phyloP scores from a whole-genome alignment of 1,139 yeast genomes.

The Pichia sp. region DNA sequence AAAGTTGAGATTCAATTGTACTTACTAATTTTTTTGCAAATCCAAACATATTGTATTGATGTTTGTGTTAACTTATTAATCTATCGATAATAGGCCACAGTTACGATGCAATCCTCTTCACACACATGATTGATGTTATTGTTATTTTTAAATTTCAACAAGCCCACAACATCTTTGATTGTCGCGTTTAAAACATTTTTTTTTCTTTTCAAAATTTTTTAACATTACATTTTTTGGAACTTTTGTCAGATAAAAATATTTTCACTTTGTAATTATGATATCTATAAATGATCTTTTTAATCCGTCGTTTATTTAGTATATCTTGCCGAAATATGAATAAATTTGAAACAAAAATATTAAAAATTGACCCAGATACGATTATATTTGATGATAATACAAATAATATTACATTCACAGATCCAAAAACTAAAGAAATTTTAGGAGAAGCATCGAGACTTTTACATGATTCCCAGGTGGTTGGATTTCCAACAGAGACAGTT shows the following conservation, averaged over 20 bases:
- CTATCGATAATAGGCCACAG: too few species aligned
- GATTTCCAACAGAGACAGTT: slow-evolving; percentile 95
- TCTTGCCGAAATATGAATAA: slow-evolving; percentile 1
- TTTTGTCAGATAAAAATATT: too few species aligned
- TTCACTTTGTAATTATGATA: not conserved
- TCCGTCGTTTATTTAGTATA: slow-evolving; percentile 4
- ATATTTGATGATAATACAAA: slow-evolving; percentile 31
- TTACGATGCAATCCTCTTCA: too few species aligned
- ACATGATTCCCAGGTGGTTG: slow-evolving; percentile 57
- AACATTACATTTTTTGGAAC: too few species aligned
- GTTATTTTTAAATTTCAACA: too few species aligned
- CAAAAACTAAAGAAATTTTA: slow-evolving; percentile 44
- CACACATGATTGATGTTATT: too few species aligned
- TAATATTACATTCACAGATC: slow-evolving; percentile 37
- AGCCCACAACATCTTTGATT: too few species aligned
- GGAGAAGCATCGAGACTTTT: slow-evolving; percentile 54
- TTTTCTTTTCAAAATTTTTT: too few species aligned
- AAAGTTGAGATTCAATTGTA: slow-evolving; percentile 48
- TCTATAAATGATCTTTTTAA: not conserved
- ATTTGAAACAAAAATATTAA: slow-evolving; percentile 35
- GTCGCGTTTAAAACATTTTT: too few species aligned
- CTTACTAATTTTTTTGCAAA: slow-evolving; percentile 82
- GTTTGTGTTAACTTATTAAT: too few species aligned
- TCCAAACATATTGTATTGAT: slow-evolving; percentile 54
- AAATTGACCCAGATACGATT: slow-evolving; percentile 41